Conservation (phyloP, 352 stramenopile species). For the Pythium periplocum region DNA sequence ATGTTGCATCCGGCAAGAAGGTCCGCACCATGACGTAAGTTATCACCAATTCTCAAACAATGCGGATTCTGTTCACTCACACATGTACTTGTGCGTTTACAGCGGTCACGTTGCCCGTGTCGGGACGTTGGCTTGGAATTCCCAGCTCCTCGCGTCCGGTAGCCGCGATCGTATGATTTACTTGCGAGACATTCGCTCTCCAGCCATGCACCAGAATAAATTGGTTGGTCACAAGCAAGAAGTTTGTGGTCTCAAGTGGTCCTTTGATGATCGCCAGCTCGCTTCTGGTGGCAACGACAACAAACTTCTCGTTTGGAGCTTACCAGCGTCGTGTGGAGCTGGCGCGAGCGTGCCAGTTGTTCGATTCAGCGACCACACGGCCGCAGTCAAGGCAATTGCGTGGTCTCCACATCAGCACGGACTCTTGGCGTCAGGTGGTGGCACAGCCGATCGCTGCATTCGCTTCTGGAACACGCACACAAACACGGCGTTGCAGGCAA, state of each 20-base stretch:
- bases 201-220: constrained; percentile 46
- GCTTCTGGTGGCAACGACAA: constrained; percentile 97
- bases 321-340: constrained; percentile 24
- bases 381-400: constrained; percentile 97
- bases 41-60: background rate
- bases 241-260: constrained; percentile 97
- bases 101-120: constrained; percentile 91
- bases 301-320: constrained; percentile 96
- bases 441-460: constrained; percentile 96
- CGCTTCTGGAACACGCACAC: constrained; percentile 97
- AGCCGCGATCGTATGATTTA: constrained; percentile 94
- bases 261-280: constrained; percentile 89
- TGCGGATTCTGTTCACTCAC: no score
- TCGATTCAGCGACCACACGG: constrained; percentile 93
- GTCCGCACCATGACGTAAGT: constrained; percentile 87
- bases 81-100: background rate
- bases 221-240: constrained; percentile 75
- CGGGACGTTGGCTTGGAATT: constrained; percentile 91
- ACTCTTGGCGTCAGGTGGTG: constrained; percentile 92
- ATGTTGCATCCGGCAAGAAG: constrained; percentile 83
- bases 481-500: constrained; percentile 78
- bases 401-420: constrained; percentile 97
- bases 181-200: constrained; percentile 86
- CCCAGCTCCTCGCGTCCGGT: constrained; percentile 89
- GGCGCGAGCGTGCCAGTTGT: constrained; percentile 68